Base-by-base conservation (phyloP, 1,284 basidiomycete genomes). In the Naganishia liquefaciens region DNA sequence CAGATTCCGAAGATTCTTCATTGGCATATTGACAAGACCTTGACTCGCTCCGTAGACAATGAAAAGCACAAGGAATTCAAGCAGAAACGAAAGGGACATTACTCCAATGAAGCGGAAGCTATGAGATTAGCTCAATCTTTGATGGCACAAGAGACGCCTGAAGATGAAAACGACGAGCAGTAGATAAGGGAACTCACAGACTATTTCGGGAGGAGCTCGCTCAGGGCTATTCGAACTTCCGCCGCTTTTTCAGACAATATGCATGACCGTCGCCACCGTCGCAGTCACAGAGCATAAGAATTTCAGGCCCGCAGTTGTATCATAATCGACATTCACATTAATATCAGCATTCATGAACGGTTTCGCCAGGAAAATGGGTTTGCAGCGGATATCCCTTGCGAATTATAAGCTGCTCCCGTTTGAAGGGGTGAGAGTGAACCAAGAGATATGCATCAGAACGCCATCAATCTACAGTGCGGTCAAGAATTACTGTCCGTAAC, bases 71-170 rank as follows among this genome's bases (percentile, higher is more conserved):
- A 86, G 30, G 91, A 84, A 50, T 94, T 94, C 74, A 82, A 92
- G 63, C 85, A 85, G 71, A 90, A 90, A 64, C 84, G 91, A 42
- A 89, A 88, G 62, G 82, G 87, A 65, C 91, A 94, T 77, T 94
- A 94, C 74, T 91, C 90, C 3, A 92, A 93, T 64, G 91, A 94
- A 77, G 91, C 90, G 1, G 89, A 92, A 74, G 91, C 90, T 39
- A 91, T 94, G 89, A 91, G 90, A 85, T 69, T 73, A 66, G 75
- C 75, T 15, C 74, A 71, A 47, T 50, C 62, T 5, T 42, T 64
- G 46, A 64, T 67, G 49, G 66, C 62, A 19, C 55, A 67, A 46
- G 66, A 64, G 39, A 54, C 40, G 2, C 39, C 52, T 23, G 51
- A 65, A 13, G 66, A 67, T 46, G 66, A 63, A 9, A 51, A n/a